These are phyloP conservation scores for Trichosporon sp. DNA, from an alignment of 1,284 basidiomycete genomes.

Conservation along the genomic window DNA sequence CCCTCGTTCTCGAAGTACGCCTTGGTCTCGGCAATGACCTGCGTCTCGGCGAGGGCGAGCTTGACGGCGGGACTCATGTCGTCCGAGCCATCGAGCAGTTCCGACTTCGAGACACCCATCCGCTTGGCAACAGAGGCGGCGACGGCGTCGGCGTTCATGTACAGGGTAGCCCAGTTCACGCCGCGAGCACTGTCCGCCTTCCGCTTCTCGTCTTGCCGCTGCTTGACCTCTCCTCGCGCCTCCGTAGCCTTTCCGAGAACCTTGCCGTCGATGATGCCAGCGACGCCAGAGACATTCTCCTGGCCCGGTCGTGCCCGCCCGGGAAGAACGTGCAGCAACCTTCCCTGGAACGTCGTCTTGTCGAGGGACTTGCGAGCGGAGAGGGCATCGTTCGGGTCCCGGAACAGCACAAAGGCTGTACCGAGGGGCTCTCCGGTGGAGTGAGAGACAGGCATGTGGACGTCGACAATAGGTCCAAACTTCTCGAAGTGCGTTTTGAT, in stretches of 20 bases:
- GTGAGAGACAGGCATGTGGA: conserved; percentile 72
- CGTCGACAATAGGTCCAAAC: conserved; percentile 71
- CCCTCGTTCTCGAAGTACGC: conserved; percentile 68
- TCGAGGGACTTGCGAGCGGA: conserved; percentile 75
- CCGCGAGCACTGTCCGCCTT: conserved; percentile 72
- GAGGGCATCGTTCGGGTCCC: conserved; percentile 62
- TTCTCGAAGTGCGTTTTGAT: conserved; percentile 63
- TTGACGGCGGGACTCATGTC: conserved; percentile 68
- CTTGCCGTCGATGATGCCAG: conserved; percentile 41
- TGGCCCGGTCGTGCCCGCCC: conserved; percentile 57
- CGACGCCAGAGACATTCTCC: conserved; percentile 56
- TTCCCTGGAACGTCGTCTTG: conserved; percentile 83
- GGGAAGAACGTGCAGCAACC: conserved; percentile 82
- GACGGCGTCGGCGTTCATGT: conserved; percentile 96
- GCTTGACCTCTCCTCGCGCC: conserved; percentile 64
- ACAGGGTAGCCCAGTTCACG: conserved; percentile 94
- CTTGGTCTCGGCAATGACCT: conserved; percentile 93
- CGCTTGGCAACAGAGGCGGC: conserved; percentile 75
- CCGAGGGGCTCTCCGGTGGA: conserved; percentile 68
- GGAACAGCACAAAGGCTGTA: conserved; percentile 74
- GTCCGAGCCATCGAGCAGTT: conserved; percentile 60
- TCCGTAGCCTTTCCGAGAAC: conserved; percentile 51
- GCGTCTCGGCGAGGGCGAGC: conserved; percentile 86
- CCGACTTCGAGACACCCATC: conserved; percentile 75
- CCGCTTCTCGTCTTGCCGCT: conserved; percentile 59